phyloP scores from a whole-genome alignment of 2,329 filamentous ascomycete species.

The Trichoderma guizhouense region DNA sequence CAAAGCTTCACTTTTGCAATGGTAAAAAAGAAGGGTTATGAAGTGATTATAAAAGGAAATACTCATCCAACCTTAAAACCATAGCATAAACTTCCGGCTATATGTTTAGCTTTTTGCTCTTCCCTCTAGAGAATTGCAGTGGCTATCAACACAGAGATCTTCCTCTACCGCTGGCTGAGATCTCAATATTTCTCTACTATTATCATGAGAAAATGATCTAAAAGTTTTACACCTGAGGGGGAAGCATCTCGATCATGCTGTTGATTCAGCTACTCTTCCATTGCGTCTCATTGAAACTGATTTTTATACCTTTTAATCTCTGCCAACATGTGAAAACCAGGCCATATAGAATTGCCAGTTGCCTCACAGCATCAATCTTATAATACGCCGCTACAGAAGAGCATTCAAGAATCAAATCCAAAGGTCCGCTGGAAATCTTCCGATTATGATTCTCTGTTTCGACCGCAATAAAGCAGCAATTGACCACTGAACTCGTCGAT shows the following conservation, averaged over 20 bases:
- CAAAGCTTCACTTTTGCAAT: background rate
- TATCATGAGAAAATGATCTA: background rate
- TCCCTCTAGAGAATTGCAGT: background rate
- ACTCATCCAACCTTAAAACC: background rate
- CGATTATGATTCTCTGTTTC: background rate
- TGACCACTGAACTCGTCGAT: background rate
- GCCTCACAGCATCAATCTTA: background rate
- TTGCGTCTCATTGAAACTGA: too few species aligned
- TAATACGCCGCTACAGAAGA: background rate
- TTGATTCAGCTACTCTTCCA: too few species aligned
- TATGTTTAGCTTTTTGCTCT: background rate
- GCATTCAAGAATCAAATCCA: background rate
- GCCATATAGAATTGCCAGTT: background rate
- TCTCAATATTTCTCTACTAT: background rate
- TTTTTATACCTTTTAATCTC: too few species aligned
- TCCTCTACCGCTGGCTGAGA: background rate
- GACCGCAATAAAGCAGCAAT: background rate
- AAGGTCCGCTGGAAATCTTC: too few species aligned
- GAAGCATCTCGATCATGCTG: too few species aligned
- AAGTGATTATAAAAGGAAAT: background rate
- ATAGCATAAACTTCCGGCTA: background rate
- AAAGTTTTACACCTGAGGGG: too few species aligned
- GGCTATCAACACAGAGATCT: background rate
- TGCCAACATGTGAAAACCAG: background rate
- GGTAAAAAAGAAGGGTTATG: background rate